Evolutionary conservation across 1,284 basidiomycete genomes (phyloP).

Genomic region (Naganishia cerealis): DNA sequence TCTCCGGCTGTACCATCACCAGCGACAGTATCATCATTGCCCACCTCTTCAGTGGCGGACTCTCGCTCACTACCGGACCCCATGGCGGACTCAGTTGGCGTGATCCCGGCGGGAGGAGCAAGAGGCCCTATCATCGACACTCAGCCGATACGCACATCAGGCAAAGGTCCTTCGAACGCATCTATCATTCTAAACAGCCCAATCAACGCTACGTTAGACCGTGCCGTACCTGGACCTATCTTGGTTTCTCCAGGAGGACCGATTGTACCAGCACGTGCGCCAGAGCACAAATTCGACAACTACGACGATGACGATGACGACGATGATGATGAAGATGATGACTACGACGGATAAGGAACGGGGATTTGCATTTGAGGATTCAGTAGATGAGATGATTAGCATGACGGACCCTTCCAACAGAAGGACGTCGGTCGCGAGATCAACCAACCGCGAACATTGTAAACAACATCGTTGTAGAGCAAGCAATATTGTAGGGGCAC

Average conservation of each 20-base stretch:
- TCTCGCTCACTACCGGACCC: not conserved
- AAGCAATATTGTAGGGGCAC: conserved; percentile 13
- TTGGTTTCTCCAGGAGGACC: not conserved
- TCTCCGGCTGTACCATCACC: not conserved
- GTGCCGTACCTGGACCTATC: not conserved
- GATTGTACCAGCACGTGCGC: not conserved
- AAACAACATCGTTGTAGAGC: conserved; percentile 25
- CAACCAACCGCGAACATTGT: conserved; percentile 6
- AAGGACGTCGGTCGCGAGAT: not conserved
- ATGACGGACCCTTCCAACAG: not conserved
- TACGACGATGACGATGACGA: conserved; percentile 28
- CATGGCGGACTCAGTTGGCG: not conserved
- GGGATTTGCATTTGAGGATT: not conserved
- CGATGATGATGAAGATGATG: conserved; percentile 26
- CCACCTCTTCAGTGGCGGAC: conserved; percentile 2
- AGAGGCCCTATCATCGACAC: not conserved
- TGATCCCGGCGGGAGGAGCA: not conserved
- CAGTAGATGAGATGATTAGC: not conserved
- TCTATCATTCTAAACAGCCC: conserved; percentile 21
- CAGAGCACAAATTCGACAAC: conserved; percentile 8
- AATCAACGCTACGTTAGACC: not conserved
- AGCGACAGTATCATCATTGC: not conserved
- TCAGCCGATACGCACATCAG: not conserved
- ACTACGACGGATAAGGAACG: not conserved
- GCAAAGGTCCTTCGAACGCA: conserved; percentile 22